Evolutionary conservation across 2,329 filamentous ascomycete species (phyloP), one percentile per base, ranked within the genome.

Genomic region (Talaromyces sp.): DNA sequence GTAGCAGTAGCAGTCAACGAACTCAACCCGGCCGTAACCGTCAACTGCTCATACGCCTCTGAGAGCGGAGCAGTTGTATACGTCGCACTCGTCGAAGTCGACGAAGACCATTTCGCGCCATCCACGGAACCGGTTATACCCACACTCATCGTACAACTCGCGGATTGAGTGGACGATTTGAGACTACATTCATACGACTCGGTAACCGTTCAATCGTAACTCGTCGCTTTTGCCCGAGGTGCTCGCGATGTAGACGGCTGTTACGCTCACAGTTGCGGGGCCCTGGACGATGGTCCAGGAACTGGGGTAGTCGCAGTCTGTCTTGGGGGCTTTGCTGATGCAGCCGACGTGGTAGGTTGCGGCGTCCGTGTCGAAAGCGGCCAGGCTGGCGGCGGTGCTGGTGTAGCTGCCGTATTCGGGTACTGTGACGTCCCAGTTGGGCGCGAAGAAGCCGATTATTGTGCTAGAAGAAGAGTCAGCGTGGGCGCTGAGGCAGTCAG

Each of bases 251-350:
- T 73, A 73, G 19, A 65, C 58, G 3, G 60, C 69, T 5, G 65
- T 67, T 11, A 70, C 1, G 38, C 70, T 73, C 22, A 68, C 65
- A 2, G 72, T 72, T 8, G 65, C 63, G 1, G 69, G 59, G 1
- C 70, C 71, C n/a, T 73, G 71, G 36, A 73, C 67, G 36, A 73
- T 67, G 0, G 72, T 73, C 67, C 67, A 70, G 6, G 72, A 67
- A 5, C 58, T 40, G 3, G 66, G 54, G 53, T 67, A 67, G 38
- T 73, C 25, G 66, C 72, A 73, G 36, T 68, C 67, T 0, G 69
- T 65, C 22, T 73, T 72, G 27, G 71, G 69, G 6, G 71, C 71
- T 47, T 63, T 66, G 19, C 69, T 67, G 1, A 66, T 19, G 60
- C 72, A 73, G 59, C 63, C 61, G 5, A 73, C 65, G 31, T 72